A percentile compares a stretch with the other conserved stretches of the same genome.
phyloP scores from a whole-genome alignment of 441 rosid genomes.

The Populus hybrid region DNA sequence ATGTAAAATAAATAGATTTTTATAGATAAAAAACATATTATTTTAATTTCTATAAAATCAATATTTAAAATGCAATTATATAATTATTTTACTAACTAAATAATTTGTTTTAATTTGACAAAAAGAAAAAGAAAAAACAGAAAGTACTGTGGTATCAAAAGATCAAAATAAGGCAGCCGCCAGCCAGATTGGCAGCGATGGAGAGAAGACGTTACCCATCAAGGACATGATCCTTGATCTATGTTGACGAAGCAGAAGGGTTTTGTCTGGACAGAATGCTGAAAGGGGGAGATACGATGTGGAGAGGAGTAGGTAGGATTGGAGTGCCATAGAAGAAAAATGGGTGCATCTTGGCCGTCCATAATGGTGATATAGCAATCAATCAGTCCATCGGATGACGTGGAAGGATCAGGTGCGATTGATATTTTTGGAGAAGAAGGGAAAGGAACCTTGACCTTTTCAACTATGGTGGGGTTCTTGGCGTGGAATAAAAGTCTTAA shows the following conservation, averaged over 20 bases:
- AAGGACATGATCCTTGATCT: no score
- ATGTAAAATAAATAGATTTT: no score
- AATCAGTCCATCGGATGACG: not conserved
- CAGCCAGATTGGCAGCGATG: no score
- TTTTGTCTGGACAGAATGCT: not conserved
- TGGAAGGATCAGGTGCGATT: conserved; percentile 17
- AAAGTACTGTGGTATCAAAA: no score
- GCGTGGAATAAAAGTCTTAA: conserved; percentile 13
- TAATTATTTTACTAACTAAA: no score
- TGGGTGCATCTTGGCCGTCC: not conserved
- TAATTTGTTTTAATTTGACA: no score
- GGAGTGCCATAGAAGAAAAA: not conserved
- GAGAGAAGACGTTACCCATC: no score
- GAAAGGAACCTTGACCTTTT: conserved; percentile 20
- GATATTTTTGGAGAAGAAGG: not conserved
- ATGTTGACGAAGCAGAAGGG: not conserved
- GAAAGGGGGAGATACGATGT: not conserved
- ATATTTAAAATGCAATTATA: no score
- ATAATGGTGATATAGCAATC: not conserved
- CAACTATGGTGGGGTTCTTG: conserved; percentile 1
- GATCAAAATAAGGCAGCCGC: no score
- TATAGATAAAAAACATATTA: no score
- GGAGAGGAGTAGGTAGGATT: not conserved
- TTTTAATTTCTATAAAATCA: no score
- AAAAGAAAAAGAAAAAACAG: no score